Conservation (phyloP, 805 yeast species). For the Ogataea nonfermentans region DNA sequence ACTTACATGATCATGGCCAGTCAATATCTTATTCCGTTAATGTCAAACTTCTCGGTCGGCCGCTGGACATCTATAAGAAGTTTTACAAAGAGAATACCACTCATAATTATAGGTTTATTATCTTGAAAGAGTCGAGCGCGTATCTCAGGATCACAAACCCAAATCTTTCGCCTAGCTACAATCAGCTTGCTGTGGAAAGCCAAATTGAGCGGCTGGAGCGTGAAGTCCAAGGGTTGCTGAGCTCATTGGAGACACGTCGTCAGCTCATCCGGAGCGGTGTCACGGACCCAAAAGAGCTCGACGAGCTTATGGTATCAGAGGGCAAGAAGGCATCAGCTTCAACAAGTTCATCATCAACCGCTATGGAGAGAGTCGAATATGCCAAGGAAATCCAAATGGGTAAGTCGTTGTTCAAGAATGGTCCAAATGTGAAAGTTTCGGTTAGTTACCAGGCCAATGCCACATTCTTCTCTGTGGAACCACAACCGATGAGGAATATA, state of each 20-base stretch:
- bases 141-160: conserved; percentile 24
- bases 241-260: conserved; percentile 9
- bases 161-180: not conserved
- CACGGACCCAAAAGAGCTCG: conserved; percentile 3
- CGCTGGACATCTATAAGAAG: conserved; percentile 29
- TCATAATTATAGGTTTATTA: conserved; percentile 26
- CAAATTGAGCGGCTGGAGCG: conserved; percentile 16
- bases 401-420: too few species aligned
- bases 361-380: too few species aligned
- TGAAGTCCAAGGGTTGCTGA: conserved; percentile 1
- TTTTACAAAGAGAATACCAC: conserved; percentile 18
- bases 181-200: not conserved
- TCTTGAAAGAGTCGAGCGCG: conserved; percentile 20
- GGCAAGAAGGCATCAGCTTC: too few species aligned
- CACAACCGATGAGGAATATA: too few species aligned
- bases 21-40: conserved; percentile 52
- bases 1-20: conserved; percentile 38
- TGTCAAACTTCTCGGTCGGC: conserved; percentile 52
- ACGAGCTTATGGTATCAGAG: too few species aligned
- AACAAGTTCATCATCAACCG: too few species aligned
- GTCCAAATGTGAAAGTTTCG: too few species aligned
- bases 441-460: too few species aligned
- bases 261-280: conserved; percentile 14
- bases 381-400: too few species aligned
- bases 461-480: too few species aligned